A percentile compares a stretch with the other conserved stretches of the same genome.
These are phyloP conservation scores for Silene uniflora DNA, from an alignment of 148 eudicot genomes.

Conservation along the genomic window DNA sequence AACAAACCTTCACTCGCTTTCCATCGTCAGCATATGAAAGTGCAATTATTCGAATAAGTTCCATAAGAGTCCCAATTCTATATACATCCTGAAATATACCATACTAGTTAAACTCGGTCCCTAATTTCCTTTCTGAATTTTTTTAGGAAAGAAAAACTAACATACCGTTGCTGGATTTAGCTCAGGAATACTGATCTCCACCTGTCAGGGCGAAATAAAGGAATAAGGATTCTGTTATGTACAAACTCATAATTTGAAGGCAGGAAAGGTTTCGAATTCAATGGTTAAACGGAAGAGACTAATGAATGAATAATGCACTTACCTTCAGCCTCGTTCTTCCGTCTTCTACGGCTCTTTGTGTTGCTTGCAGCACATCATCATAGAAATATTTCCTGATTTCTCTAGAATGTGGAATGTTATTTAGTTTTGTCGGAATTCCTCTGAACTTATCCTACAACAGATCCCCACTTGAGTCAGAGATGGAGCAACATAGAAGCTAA, in stretches of 20 bases:
- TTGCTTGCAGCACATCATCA: slow-evolving; percentile 83
- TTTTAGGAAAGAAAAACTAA: slow-evolving; percentile 13
- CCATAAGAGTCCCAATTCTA: slow-evolving; percentile 97
- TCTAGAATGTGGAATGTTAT: slow-evolving; percentile 95
- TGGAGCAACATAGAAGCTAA: not conserved
- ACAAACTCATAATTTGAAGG: slow-evolving; percentile 2
- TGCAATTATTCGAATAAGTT: slow-evolving; percentile 80
- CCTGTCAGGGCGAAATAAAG: slow-evolving; percentile 39
- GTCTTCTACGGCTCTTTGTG: slow-evolving; percentile 71
- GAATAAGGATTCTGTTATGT: slow-evolving; percentile 2
- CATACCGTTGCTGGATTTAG: slow-evolving; percentile 89
- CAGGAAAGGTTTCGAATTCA: not conserved
- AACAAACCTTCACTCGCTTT: slow-evolving; percentile 76
- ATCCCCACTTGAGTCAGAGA: slow-evolving; percentile 29
- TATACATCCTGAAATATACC: slow-evolving; percentile 79
- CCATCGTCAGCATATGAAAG: slow-evolving; percentile 96
- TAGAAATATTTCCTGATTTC: slow-evolving; percentile 95
- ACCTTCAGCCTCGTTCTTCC: slow-evolving; percentile 83
- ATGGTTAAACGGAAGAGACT: not conserved
- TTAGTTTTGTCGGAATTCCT: slow-evolving; percentile 95
- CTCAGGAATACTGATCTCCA: slow-evolving; percentile 94
- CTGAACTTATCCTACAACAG: slow-evolving; percentile 69
- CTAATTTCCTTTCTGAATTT: not conserved
- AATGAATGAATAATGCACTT: slow-evolving; percentile 11
- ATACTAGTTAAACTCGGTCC: slow-evolving; percentile 25